phyloP scores from a whole-genome alignment of 345 rosid genomes.

The Salix suchowensis region DNA sequence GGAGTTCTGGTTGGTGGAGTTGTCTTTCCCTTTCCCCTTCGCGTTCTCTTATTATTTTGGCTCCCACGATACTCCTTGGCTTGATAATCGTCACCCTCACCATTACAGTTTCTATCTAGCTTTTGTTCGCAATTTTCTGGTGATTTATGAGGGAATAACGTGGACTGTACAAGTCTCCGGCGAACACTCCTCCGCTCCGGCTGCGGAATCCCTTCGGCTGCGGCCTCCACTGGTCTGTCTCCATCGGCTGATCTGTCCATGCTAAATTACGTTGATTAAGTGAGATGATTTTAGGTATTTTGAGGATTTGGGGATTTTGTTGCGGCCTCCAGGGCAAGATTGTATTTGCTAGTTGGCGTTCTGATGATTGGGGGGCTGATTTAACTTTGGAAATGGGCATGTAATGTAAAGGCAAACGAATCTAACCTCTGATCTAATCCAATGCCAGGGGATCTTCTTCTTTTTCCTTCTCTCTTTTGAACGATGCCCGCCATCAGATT shows the following conservation, averaged over 20 bases:
- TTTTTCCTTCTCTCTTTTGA: background rate
- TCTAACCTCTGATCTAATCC: too few relatives aligned
- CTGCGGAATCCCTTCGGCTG: slow-evolving; percentile 4
- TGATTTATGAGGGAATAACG: slow-evolving; percentile 50
- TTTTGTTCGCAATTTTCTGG: slow-evolving; percentile 31
- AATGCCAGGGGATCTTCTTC: too few relatives aligned
- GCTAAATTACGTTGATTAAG: background rate
- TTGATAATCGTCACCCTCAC: slow-evolving; percentile 27
- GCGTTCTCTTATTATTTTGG: slow-evolving; percentile 54
- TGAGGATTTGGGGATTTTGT: background rate
- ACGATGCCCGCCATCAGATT: background rate
- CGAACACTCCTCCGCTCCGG: slow-evolving; percentile 39
- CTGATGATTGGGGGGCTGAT: background rate
- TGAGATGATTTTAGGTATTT: background rate
- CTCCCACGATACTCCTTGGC: slow-evolving; percentile 44
- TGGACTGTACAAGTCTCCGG: slow-evolving; percentile 75
- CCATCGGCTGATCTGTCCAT: slow-evolving; percentile 13
- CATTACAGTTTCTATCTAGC: slow-evolving; percentile 17
- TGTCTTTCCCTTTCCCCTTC: slow-evolving; percentile 41
- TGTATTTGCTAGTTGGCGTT: background rate
- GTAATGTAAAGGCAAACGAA: too few relatives aligned
- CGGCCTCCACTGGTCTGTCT: background rate
- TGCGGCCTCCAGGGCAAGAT: too few relatives aligned
- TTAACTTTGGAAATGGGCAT: background rate
- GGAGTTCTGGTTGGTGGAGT: slow-evolving; percentile 44